Base-by-base conservation (phyloP, 805 yeast species). In the Cyberlindnera xylosilytica region DNA sequence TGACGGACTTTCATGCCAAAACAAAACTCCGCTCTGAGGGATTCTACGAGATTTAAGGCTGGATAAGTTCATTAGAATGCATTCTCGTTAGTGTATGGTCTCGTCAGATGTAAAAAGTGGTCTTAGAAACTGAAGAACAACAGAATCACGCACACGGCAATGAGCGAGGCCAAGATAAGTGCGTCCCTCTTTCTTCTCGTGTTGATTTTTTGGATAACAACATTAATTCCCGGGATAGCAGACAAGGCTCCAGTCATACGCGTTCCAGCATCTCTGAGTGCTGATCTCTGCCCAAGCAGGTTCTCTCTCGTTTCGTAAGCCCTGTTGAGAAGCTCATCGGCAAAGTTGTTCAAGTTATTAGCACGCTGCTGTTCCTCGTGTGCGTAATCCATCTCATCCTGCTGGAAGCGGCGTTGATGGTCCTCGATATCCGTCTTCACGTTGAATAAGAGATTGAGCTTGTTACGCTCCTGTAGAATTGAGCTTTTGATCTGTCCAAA, bases 291-390 rank as follows among this genome's bases (percentile, higher is more conserved):
- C 36, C 81, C 71, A 35, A 74, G 52, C 40, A 93, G 74, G 56
- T 87, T 95, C 46, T 90, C 97, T 44, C 98, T 72, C 0, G 98
- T 89, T 52, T 85, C 87, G 65, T 78, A 83, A 1, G 97, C 98
- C 59, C 84, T 90, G n/a, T 76, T 75, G 29, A 91, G 72, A 44
- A 93, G 69, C 34, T 83, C 67, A 59, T 93, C 97, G 13, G 95
- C 87, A 39, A 89, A 68, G 33, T 73, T 71, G 59, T 88, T 81
- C 33, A 93, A 80, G 39, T 72, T 72, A 50, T 86, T 87, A 16
- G 84, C 83, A 38, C 96, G 70, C 29, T 75, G 69, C 7, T 87
- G 64, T 63, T 91, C 99, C 45, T 84, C 81, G 43, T 83, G 72
- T 60, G 87, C 80, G 61, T 91, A 91, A 47, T 80, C 86, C 49